Conservation (phyloP, 2,329 filamentous ascomycete species). For the Hansfordia pulvinata region DNA sequence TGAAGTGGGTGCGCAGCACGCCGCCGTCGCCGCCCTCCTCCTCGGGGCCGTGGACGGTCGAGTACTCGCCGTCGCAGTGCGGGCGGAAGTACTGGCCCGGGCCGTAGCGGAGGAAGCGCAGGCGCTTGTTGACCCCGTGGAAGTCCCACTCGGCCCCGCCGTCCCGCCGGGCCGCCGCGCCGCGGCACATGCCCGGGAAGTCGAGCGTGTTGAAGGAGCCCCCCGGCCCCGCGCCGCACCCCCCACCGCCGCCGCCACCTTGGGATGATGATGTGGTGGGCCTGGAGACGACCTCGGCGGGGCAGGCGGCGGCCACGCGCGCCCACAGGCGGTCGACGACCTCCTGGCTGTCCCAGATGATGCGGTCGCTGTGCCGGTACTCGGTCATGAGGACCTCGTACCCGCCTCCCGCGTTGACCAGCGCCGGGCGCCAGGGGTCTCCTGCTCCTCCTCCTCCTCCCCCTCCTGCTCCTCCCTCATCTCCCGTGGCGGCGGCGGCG, state of each 20-base stretch:
- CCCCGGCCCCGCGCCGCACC: too few species aligned
- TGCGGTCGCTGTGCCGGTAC: conserved; percentile 58
- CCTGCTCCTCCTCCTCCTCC: neutral
- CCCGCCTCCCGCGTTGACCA: conserved; percentile 53
- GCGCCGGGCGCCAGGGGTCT: conserved; percentile 49
- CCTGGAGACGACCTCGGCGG: conserved; percentile 22
- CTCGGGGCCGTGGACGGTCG: conserved; percentile 18
- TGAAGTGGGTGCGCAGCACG: conserved; percentile 32
- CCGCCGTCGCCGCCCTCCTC: conserved; percentile 24
- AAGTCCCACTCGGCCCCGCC: conserved; percentile 30
- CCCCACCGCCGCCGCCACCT: too few species aligned
- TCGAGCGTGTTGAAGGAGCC: conserved; percentile 16
- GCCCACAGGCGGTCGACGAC: conserved; percentile 50
- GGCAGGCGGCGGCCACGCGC: conserved; percentile 27
- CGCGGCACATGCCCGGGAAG: conserved; percentile 19
- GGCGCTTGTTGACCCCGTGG: conserved; percentile 50
- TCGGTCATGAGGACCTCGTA: conserved; percentile 41
- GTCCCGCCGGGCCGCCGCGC: conserved; percentile 4
- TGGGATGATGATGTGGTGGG: too few species aligned
- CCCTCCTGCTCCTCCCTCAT: too few species aligned
- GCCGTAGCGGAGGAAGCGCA: conserved; percentile 64
- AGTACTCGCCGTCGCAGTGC: conserved; percentile 56
- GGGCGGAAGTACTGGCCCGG: conserved; percentile 60
- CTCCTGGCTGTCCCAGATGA: conserved; percentile 57
- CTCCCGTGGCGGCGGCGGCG: neutral